Conservation (phyloP, 1,284 basidiomycete genomes). For the Rhizopogon parksii region DNA sequence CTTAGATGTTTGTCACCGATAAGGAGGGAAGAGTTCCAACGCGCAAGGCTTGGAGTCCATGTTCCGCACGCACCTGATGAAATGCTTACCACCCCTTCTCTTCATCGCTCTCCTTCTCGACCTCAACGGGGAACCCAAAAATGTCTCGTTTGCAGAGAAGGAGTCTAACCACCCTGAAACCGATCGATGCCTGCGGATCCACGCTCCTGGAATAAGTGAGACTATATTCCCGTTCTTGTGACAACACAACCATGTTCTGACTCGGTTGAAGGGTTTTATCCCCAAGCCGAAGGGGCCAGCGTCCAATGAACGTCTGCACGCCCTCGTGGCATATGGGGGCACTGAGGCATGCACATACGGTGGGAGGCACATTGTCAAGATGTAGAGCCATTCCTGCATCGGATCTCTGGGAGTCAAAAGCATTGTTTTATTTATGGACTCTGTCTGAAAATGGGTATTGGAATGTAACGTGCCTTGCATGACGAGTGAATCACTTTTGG, state of each 20-base stretch:
- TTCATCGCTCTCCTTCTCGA: constrained; percentile 4
- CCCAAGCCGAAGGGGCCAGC: not conserved
- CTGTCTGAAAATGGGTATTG: too few relatives aligned
- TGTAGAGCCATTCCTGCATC: too few relatives aligned
- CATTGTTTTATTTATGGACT: too few relatives aligned
- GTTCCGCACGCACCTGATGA: not conserved
- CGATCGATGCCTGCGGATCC: not conserved
- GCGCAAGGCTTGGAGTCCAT: not conserved
- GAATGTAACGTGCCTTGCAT: too few relatives aligned
- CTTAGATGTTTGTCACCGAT: constrained; percentile 7
- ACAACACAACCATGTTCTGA: not conserved
- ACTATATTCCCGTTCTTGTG: constrained; percentile 1
- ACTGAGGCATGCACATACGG: too few relatives aligned
- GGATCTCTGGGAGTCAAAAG: too few relatives aligned
- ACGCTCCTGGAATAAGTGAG: not conserved
- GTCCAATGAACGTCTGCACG: not conserved
- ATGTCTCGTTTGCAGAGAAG: not conserved
- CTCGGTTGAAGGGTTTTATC: not conserved
- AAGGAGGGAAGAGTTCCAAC: not conserved
- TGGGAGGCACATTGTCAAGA: too few relatives aligned
- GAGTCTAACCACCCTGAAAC: not conserved
- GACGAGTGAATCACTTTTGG: too few relatives aligned
- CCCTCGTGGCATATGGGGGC: not conserved
- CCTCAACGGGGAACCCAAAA: not conserved
- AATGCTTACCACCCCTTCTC: not conserved